Base-by-base conservation (phyloP, 805 yeast genomes). In the Wickerhamomyces canadensis region DNA sequence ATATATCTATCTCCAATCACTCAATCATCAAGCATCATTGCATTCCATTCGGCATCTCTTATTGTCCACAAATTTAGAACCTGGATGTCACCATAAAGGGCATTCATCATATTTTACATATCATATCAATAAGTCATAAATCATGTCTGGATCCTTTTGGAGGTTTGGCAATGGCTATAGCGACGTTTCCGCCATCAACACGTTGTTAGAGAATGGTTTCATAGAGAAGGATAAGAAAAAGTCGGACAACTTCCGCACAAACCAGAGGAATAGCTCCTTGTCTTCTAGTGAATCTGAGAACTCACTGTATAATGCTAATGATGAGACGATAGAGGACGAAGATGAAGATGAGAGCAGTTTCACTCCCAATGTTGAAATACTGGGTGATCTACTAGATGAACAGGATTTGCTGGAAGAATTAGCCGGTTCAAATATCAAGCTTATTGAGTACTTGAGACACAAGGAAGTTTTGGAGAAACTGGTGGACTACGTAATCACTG, bases 371-470 rank as follows among this genome's bases (percentile, higher is more conserved):
- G 30, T 68, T 33, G 57, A 52, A 1, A 60, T 66, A 5, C 58
- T 78, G 41, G 77, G 73, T 32, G 82, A 80, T 33, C 60, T 86
- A 31, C 63, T 86, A 43, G 88, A 83, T 54, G 91, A 84, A 48
- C 82, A 77, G 32, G 89, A 82, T 41, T 60, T 86, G 21, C 65
- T 84, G 19, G 84, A 84, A 40, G 93, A 85, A 55, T 64, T 86
- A 26, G 62, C 81, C 44, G 75, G 82, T 17, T 79, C 87, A 15
- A 84, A 84, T 57, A 71, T 80, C 31, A 81, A 83, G 54, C 70
- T 93, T 34, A 68, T 89, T 27, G 93, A 87, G 51, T 80, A 80
- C 51, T 66, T 93, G 38, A 72, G 91, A 44, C 85, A 84, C 53
- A 88, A 93, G 13, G 84, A 79, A 36, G 76, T 86, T 13, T 58